Base-by-base conservation (phyloP, 2,329 filamentous ascomycete genomes). In the Colletotrichum echinochloae region DNA sequence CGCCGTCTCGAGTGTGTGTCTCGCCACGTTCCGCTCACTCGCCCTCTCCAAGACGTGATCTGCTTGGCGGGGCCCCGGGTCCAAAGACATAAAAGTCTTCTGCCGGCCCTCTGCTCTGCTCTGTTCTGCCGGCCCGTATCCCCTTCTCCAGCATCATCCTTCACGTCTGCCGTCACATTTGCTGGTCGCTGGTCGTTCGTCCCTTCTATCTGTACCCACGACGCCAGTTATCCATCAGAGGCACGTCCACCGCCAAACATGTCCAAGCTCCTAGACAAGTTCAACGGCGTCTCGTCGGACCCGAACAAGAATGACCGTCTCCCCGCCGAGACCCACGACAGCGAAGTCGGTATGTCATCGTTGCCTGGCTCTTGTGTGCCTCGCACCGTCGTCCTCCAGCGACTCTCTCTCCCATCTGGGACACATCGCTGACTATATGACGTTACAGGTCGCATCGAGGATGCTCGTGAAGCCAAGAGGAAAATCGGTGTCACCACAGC, bases 401-500 rank as follows among this genome's bases (percentile, higher is more conserved):
- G 23, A 1, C 7, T 28, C 30, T 33, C 30, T 8, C 30, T 33
- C 8, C 30, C n/a, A 6, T 30, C 23, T 35, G 26, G 44, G 9
- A 59, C 14, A 9, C 9, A 7, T 35, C 26, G 20, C 63, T 70
- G 49, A 66, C 49, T 26, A 30, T 23, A 0, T 65, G 49, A 66
- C 49, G 20, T 23, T 23, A 0, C 65, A 76, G 79, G 78, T 33
- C 76, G 76, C 41, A 77, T 83, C 48, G 77, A 82, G 41, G 59
- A 78, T 56, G 85, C 81, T 6, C 81, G 82, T 49, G 84, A 87
- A 8, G 81, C 81, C 68, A 87, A 87, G 74, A 83, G 87, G 48
- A 84, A 88, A 75, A 88, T 90, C 67, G 88, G 88, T 56, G 75
- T 89, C 57, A 78, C 83, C 56, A 87, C 85, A 6, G 88, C 89